These are phyloP conservation scores for Sporisorium graminicola DNA, from an alignment of 1,284 basidiomycete species.

Conservation along the genomic window DNA sequence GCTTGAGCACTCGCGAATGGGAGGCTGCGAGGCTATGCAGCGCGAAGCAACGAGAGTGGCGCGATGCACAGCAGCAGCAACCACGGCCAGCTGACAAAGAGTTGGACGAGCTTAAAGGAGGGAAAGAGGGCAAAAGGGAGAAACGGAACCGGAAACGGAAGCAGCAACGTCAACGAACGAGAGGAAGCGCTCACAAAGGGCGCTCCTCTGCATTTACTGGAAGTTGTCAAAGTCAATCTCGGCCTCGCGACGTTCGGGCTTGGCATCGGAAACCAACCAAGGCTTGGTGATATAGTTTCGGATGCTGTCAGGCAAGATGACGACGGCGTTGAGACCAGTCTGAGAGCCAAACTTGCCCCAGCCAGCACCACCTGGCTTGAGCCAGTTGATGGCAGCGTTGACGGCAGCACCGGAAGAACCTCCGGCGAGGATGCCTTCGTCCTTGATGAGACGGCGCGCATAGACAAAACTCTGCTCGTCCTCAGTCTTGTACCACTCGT, in stretches of 20 bases:
- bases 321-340: constrained; percentile 85
- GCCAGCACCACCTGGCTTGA: constrained; percentile 77
- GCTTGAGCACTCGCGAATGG: constrained; percentile 24
- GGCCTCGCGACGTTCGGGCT: constrained; percentile 42
- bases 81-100: constrained; percentile 29
- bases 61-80: constrained; percentile 32
- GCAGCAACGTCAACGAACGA: not conserved
- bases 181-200: not conserved
- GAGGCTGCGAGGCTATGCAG: constrained; percentile 11
- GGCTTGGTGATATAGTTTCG: constrained; percentile 95
- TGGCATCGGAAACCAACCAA: constrained; percentile 65
- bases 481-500: constrained; percentile 83
- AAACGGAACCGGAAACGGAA: not conserved
- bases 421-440: constrained; percentile 89
- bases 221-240: constrained; percentile 54
- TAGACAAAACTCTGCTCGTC: constrained; percentile 85
- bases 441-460: constrained; percentile 83
- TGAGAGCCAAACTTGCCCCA: constrained; percentile 76
- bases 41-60: not conserved
- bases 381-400: constrained; percentile 81
- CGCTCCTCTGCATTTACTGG: constrained; percentile 19
- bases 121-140: not conserved
- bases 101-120: constrained; percentile 10
- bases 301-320: constrained; percentile 89
- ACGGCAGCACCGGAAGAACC: constrained; percentile 90